phyloP scores from a whole-genome alignment of 306 rosid species.

The Corylus heterophylla region DNA sequence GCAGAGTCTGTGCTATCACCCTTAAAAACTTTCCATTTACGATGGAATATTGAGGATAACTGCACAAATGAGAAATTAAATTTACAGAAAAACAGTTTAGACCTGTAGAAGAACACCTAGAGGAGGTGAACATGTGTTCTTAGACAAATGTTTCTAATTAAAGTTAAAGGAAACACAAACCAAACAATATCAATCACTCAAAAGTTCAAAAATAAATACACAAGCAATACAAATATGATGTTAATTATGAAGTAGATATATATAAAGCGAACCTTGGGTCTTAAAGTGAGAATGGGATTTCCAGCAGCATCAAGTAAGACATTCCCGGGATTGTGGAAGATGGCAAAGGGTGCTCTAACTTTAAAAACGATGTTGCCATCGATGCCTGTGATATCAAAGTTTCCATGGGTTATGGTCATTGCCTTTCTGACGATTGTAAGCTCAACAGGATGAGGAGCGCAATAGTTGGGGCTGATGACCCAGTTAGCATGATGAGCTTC shows the following conservation, averaged over 20 bases:
- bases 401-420: constrained; percentile 27
- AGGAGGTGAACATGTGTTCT: too few species aligned
- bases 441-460: constrained; percentile 39
- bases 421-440: constrained; percentile 45
- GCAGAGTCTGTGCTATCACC: constrained; percentile 31
- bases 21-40: constrained; percentile 39
- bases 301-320: constrained; percentile 47
- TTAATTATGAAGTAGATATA: neutral
- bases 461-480: constrained; percentile 7
- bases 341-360: constrained; percentile 32
- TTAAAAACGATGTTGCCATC: constrained; percentile 46
- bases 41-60: constrained; percentile 1
- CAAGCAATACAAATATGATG: too few species aligned
- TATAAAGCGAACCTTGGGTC: constrained; percentile 34
- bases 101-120: too few species aligned
- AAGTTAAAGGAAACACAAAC: too few species aligned
- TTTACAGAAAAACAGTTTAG: too few species aligned
- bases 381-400: constrained; percentile 43
- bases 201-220: too few species aligned
- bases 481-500: too few species aligned
- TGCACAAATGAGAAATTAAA: too few species aligned
- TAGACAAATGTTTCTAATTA: too few species aligned
- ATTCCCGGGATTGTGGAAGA: constrained; percentile 23
- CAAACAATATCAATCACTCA: too few species aligned
- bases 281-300: constrained; percentile 38